Evolutionary conservation across 2,329 filamentous ascomycete genomes (phyloP), one percentile per base, ranked within the genome.

Genomic region (Epicoccum sorghinum): DNA sequence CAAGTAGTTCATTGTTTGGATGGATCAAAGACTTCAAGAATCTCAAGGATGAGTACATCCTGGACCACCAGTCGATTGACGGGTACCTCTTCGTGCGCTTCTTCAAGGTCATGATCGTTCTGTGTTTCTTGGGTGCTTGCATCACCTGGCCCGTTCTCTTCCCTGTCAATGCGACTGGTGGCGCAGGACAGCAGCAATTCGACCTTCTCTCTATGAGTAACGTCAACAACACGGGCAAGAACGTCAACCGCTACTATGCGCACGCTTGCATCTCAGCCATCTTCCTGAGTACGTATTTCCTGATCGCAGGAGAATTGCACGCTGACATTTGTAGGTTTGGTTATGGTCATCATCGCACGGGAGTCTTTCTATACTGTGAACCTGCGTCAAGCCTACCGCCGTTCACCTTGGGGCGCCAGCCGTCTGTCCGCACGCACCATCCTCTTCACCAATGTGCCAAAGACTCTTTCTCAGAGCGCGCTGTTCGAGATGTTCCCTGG

Each of bases 1-100:
- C 67, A 14, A 70, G 71, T 23, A 52, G 50, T 10, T 79, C 81
- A 37, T 73, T 82, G 53, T 69, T 85, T 43, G 81, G 82, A 59
- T 86, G 83, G 83, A 77, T 86, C 46, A 73, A 69, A 6, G 75
- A 79, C 50, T 79, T 79, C 59, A 68, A 72, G 23, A 65, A 60
- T 62, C 76, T 80, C 39, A 66, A 74, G 27, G 78, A 80, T 61
- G 68, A 68, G 32, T 79, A 78, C 55, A 74, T 81, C 22, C 72
- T 82, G 41, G 75, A 78, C 58, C 78, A 80, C 63, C 75, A 78
- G 58, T 79, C 78, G 9, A 75, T 82, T 42, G 79, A 82, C 60
- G 78, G 77, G 27, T 81, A 77, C 50, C 71, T 82, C 12, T 81
- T 77, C 54, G 67, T 82, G 40, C 72, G 79, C 35, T 80, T 77